These are phyloP conservation scores for Metschnikowia henanensis DNA, from an alignment of 805 yeast species.

Conservation along the genomic window DNA sequence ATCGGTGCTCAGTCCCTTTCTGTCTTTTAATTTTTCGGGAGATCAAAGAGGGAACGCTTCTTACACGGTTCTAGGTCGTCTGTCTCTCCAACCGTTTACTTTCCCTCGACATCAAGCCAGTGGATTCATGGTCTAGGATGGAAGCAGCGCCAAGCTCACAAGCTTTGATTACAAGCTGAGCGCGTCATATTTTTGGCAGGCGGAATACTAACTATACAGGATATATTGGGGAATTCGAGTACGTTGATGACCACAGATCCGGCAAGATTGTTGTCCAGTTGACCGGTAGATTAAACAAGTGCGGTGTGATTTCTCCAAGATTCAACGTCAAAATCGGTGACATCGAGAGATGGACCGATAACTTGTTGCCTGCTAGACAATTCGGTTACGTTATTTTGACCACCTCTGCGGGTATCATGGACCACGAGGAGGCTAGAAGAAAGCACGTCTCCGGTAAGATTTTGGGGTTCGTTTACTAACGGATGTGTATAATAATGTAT, in stretches of 20 bases:
- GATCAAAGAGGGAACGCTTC: conserved; percentile 63
- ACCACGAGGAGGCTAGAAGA: conserved; percentile 99
- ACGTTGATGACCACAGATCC: conserved; percentile 37
- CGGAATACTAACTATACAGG: conserved; percentile 24
- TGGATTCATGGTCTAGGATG: background rate
- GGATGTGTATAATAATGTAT: background rate
- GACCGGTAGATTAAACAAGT: conserved; percentile 58
- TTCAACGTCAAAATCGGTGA: conserved; percentile 95
- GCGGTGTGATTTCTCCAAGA: conserved; percentile 99
- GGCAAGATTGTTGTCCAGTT: conserved; percentile 38
- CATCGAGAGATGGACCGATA: conserved; percentile 98
- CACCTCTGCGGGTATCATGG: conserved; percentile 99
- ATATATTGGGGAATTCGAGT: conserved; percentile 37
- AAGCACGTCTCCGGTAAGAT: conserved; percentile 99
- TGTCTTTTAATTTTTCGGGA: conserved; percentile 99
- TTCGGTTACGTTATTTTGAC: conserved; percentile 97
- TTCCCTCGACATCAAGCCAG: conserved; percentile 54
- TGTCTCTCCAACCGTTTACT: conserved; percentile 57
- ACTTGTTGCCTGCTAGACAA: conserved; percentile 98
- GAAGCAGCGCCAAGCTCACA: background rate
- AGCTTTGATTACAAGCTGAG: no score
- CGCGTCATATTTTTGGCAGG: no score
- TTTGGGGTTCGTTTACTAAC: conserved; percentile 94
- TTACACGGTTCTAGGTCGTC: conserved; percentile 55
- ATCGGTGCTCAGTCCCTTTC: conserved; percentile 83